Conservation (phyloP, 1,139 yeast species). For the Candida anutae region DNA sequence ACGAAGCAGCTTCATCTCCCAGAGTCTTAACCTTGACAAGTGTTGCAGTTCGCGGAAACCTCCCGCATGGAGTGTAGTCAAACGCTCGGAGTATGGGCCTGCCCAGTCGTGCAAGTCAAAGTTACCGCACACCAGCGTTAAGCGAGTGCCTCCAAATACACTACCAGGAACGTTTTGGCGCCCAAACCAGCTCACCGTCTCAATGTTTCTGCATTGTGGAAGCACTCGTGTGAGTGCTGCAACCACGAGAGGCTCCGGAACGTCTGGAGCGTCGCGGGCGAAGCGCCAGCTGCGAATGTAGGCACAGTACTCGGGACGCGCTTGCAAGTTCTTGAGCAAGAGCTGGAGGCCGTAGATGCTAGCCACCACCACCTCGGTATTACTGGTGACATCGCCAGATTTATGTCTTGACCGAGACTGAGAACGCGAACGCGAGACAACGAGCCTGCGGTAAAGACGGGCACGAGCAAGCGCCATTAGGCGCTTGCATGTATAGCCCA, state of each 20-base stretch:
- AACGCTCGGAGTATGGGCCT: too few relatives aligned
- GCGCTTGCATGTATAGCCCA: slow-evolving; percentile 6
- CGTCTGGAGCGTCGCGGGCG: slow-evolving; percentile 8
- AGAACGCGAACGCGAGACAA: slow-evolving; percentile 8
- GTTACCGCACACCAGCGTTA: slow-evolving; percentile 1
- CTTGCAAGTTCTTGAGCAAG: slow-evolving; percentile 6
- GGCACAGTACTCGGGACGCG: slow-evolving; percentile 2
- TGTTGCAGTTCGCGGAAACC: too few relatives aligned
- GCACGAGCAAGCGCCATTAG: slow-evolving; percentile 6
- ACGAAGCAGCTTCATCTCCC: too few relatives aligned
- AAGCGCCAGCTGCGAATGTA: slow-evolving; percentile 6
- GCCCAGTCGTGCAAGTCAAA: not conserved
- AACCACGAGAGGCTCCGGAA: slow-evolving; percentile 5
- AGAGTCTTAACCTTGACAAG: too few relatives aligned
- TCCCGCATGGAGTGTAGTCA: too few relatives aligned
- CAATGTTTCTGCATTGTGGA: slow-evolving; percentile 5
- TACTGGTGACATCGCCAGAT: not conserved
- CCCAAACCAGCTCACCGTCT: too few relatives aligned
- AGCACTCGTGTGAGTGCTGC: slow-evolving; percentile 4
- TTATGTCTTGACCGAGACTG: not conserved
- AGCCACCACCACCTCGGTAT: not conserved
- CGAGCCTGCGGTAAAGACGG: slow-evolving; percentile 6
- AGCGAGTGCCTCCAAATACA: too few relatives aligned
- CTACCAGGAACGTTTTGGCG: too few relatives aligned
- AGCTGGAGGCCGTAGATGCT: slow-evolving; percentile 8